Conservation (phyloP, 441 rosid genomes). For the Dalechampia spathulata region DNA sequence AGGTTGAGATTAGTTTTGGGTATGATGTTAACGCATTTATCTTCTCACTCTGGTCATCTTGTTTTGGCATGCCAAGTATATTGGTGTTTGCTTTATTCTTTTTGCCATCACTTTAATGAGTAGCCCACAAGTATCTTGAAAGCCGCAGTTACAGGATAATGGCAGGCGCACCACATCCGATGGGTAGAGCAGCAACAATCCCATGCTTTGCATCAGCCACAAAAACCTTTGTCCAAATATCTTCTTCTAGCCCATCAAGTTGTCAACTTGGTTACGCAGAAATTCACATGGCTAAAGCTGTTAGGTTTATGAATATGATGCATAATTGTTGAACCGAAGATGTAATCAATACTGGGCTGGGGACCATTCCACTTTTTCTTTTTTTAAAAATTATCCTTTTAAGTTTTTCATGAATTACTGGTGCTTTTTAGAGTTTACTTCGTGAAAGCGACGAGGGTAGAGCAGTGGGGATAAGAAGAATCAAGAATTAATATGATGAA, state of each 20-base stretch:
- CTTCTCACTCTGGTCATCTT: too few relatives aligned
- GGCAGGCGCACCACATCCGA: neutral
- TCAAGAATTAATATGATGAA: too few relatives aligned
- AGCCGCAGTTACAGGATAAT: neutral
- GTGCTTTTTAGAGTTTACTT: neutral
- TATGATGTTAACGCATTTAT: neutral
- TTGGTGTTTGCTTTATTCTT: too few relatives aligned
- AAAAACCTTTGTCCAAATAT: neutral
- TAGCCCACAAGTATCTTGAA: neutral
- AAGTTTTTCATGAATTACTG: neutral
- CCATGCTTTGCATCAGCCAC: neutral
- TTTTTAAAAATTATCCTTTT: neutral
- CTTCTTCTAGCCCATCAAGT: slow-evolving; percentile 12
- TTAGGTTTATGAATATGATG: slow-evolving; percentile 2
- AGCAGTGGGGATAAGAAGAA: neutral
- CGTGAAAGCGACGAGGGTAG: neutral
- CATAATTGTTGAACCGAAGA: neutral
- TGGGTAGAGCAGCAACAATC: neutral
- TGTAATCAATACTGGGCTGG: neutral
- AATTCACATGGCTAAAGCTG: slow-evolving; percentile 3
- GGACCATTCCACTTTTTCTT: slow-evolving; percentile 10
- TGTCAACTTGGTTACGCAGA: slow-evolving; percentile 13
- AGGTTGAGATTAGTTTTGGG: neutral
- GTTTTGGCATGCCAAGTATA: too few relatives aligned
- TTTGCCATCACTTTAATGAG: neutral